A percentile compares a stretch with the other conserved stretches of the same genome.
phyloP scores from a whole-genome alignment of 805 yeast genomes.

The Candida anglica region DNA sequence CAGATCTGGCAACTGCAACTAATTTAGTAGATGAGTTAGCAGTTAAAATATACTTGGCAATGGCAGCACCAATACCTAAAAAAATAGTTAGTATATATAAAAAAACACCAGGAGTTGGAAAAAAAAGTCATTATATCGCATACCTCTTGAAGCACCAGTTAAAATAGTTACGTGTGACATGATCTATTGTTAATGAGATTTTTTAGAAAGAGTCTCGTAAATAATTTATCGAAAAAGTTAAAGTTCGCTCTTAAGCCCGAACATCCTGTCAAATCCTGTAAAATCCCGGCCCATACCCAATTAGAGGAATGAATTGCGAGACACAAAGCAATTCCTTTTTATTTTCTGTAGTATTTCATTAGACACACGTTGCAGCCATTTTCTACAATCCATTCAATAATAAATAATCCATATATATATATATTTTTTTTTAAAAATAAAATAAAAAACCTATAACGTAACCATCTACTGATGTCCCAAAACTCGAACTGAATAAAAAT shows the following conservation, averaged over 20 bases:
- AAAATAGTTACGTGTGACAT: constrained; percentile 35
- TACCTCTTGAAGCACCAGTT: constrained; percentile 63
- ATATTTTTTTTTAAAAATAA: too few relatives aligned
- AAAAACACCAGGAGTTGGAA: too few relatives aligned
- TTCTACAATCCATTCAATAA: neutral
- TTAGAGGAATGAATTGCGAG: neutral
- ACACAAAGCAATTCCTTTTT: neutral
- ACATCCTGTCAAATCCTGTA: neutral
- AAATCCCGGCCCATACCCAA: neutral
- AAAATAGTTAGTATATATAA: constrained; percentile 11
- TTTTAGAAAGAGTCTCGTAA: too few relatives aligned
- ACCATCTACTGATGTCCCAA: too few relatives aligned
- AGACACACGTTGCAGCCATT: neutral
- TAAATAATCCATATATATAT: neutral
- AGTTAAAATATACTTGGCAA: constrained; percentile 50
- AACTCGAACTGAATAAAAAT: too few relatives aligned
- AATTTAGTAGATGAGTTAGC: constrained; percentile 35
- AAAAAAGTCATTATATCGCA: too few relatives aligned
- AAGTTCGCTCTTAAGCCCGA: neutral
- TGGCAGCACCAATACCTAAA: constrained; percentile 82
- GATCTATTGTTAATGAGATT: neutral
- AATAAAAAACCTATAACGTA: neutral
- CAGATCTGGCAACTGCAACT: constrained; percentile 72
- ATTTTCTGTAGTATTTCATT: neutral
- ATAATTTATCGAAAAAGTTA: too few relatives aligned